phyloP scores from a whole-genome alignment of 805 yeast genomes.

The Saccharomycopsis amapae region DNA sequence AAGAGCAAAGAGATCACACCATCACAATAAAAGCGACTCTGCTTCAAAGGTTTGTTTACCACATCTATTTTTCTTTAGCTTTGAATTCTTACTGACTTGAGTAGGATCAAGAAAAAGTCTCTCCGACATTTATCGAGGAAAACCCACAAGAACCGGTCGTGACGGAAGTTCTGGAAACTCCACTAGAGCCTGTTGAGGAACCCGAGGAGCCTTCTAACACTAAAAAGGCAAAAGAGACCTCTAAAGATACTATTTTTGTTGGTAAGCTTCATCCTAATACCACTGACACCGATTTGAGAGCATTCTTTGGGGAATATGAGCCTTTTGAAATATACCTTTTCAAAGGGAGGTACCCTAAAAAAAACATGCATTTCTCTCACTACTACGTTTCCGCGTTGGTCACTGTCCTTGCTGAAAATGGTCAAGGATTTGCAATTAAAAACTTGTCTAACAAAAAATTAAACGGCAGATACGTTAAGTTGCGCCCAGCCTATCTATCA shows the following conservation, averaged over 20 bases:
- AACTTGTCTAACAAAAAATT: constrained; percentile 33
- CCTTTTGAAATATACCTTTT: constrained; percentile 44
- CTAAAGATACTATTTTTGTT: constrained; percentile 42
- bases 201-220: background rate
- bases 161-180: no score
- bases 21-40: background rate
- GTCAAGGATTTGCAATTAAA: constrained; percentile 37
- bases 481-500: constrained; percentile 35
- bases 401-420: constrained; percentile 37
- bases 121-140: no score
- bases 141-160: no score
- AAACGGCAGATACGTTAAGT: constrained; percentile 30
- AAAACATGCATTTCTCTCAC: constrained; percentile 28
- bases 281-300: constrained; percentile 37
- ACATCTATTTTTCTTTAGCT: background rate
- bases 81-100: no score
- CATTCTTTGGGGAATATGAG: constrained; percentile 36
- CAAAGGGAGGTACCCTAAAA: constrained; percentile 30
- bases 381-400: constrained; percentile 45
- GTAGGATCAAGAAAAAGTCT: no score
- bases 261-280: constrained; percentile 34
- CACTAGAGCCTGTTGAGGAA: background rate
- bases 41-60: background rate
- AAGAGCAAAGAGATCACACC: background rate
- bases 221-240: constrained; percentile 23